Evolutionary conservation across 805 yeast genomes (phyloP), one percentile per base, ranked within the genome.

Genomic region (Saccharomyces kudriavzevii): DNA sequence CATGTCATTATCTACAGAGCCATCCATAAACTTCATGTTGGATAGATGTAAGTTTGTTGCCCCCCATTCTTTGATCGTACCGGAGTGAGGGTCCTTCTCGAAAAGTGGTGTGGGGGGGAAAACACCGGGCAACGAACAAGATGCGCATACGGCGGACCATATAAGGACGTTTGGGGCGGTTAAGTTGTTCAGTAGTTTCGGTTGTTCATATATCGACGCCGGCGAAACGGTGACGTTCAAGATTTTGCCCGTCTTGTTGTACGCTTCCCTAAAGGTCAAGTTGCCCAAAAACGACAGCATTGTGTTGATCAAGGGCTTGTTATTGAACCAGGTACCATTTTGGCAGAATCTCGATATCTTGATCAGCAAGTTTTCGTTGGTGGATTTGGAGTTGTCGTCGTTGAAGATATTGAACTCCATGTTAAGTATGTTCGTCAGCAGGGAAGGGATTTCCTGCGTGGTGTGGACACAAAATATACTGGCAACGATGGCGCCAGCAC

Each of bases 401-500:
- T 83, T 80, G 54, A 91, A 82, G 14, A 83, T 80, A 53, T 75
- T 70, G 55, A 81, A 78, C 25, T 75, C 76, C 48, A 66, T 69
- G 31, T 72, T 69, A 31, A 77, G 65, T n/a, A 78, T 73, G 17
- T 72, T 65, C 29, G 71, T 76, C 54, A 92, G 71, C 17, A 89
- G 67, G 5, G 70, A 77, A 20, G 75, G 68, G 1, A 84, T 75
- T 68, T 91, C 97, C 30, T 82, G 87, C 54, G 83, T 84, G 9
- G 85, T 80, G 64, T 86, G 89, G 17, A 87, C 84, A 64, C 96
- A 89, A 48, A 94, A 75, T 17, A 94, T 82, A 49, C 96, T 81
- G 20, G 98, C 97, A 48, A 94, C 84, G 51, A 94, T 91, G 1
- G 97, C 90, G 17, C 99, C 99, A 0, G 97, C 96, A 25, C 96